phyloP scores from a whole-genome alignment of 75 land plant species.

The Cupressus sempervirens region DNA sequence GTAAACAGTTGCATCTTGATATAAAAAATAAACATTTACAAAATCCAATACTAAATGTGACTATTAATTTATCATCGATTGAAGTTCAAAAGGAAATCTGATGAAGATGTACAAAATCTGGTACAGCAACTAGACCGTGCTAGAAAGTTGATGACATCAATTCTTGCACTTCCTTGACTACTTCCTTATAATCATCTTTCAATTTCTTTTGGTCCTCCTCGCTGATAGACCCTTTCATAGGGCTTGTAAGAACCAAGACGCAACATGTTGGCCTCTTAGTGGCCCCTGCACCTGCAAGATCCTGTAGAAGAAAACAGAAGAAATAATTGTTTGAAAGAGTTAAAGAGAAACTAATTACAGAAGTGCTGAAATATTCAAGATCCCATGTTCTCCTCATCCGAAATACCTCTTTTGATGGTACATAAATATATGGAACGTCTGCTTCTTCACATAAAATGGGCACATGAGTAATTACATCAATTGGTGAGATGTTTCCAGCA shows the following conservation, averaged over 20 bases:
- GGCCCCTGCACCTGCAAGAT: constrained; percentile 89
- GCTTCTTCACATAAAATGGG: constrained; percentile 92
- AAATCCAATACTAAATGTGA: not conserved
- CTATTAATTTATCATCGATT: not conserved
- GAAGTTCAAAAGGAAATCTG: not conserved
- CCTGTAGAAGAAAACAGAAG: constrained; percentile 40
- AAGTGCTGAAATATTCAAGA: not conserved
- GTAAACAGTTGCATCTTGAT: not conserved
- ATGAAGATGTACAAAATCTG: not conserved
- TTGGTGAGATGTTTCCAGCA: constrained; percentile 95
- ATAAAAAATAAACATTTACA: not conserved
- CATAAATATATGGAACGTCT: constrained; percentile 89
- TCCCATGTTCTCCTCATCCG: not conserved
- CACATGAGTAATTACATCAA: constrained; percentile 97
- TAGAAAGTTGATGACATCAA: constrained; percentile 43
- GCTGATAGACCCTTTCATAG: constrained; percentile 69
- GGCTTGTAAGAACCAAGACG: constrained; percentile 70
- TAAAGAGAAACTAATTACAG: not conserved
- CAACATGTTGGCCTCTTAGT: constrained; percentile 96
- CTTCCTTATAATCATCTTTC: constrained; percentile 57
- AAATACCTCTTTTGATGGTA: constrained; percentile 87
- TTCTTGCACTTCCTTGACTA: constrained; percentile 59
- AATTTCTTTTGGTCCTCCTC: constrained; percentile 69
- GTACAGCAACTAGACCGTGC: not conserved
- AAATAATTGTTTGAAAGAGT: not conserved